Percentiles rank a stretch among this genome's conserved stretches.
Evolutionary conservation across 192 early-diverging fungal genomes (phyloP).

Genomic region (Chytriomyces confervae): DNA sequence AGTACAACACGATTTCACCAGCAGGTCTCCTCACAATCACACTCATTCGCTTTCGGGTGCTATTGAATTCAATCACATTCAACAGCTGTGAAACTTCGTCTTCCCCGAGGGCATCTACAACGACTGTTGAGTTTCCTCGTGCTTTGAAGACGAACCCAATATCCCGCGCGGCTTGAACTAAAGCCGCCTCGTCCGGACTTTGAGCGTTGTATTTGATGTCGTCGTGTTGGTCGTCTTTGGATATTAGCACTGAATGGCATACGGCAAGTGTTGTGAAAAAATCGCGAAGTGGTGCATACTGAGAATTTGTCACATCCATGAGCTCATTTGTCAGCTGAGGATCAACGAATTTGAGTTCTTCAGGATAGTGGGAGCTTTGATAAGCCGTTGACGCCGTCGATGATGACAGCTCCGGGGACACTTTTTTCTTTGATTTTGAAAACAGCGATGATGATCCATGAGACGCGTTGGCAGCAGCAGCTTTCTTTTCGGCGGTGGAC

Average conservation of each 20-base stretch:
- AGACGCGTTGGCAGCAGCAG: not conserved
- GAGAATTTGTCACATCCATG: slow-evolving; percentile 55
- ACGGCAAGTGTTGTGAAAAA: slow-evolving; percentile 86
- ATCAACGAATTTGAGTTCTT: slow-evolving; percentile 58
- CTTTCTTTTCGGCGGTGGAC: not conserved
- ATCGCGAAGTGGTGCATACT: slow-evolving; percentile 61
- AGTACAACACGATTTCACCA: slow-evolving; percentile 73
- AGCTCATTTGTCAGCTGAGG: slow-evolving; percentile 55
- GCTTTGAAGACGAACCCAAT: slow-evolving; percentile 82
- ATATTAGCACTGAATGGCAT: slow-evolving; percentile 87
- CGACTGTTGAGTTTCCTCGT: slow-evolving; percentile 71
- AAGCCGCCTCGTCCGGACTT: slow-evolving; percentile 93
- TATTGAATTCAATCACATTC: slow-evolving; percentile 82
- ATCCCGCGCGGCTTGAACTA: slow-evolving; percentile 85
- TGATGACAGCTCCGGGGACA: too few relatives aligned
- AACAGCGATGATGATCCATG: not conserved
- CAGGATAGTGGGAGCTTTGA: not conserved
- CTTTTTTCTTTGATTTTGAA: not conserved
- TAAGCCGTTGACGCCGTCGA: too few relatives aligned
- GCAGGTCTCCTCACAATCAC: slow-evolving; percentile 82
- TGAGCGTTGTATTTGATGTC: slow-evolving; percentile 86
- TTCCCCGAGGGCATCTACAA: slow-evolving; percentile 76
- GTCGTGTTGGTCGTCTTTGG: slow-evolving; percentile 59
- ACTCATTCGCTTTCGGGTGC: slow-evolving; percentile 95
- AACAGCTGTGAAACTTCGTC: slow-evolving; percentile 61